Conservation (phyloP, 768 basidiomycete genomes). For the Leccinum arenicola region DNA sequence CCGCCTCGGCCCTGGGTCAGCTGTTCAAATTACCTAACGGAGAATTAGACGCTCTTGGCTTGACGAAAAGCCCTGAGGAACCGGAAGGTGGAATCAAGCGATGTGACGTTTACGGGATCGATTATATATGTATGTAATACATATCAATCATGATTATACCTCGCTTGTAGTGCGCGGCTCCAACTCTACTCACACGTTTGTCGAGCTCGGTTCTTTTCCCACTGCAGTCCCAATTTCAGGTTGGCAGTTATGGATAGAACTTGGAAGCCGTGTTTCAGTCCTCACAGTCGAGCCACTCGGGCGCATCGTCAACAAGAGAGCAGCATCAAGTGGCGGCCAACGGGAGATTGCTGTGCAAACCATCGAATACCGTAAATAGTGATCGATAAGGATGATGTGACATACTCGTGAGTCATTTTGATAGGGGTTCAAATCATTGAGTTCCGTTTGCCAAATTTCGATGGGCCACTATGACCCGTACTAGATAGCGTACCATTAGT, state of each 20-base stretch:
- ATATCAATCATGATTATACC: not conserved
- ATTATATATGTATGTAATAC: slow-evolving; percentile 1
- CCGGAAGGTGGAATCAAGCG: not conserved
- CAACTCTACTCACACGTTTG: slow-evolving; percentile 16
- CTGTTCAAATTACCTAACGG: not conserved
- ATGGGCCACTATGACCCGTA: not conserved
- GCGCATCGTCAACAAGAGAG: not conserved
- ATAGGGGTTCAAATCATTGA: not conserved
- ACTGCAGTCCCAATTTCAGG: not conserved
- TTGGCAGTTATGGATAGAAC: not conserved
- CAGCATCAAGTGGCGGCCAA: not conserved
- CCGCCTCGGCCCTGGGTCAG: not conserved
- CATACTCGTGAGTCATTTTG: not conserved
- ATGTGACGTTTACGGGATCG: slow-evolving; percentile 2
- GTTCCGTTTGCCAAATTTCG: too few species aligned
- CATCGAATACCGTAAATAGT: not conserved
- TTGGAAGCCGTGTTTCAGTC: slow-evolving; percentile 6
- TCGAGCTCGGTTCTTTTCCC: slow-evolving; percentile 11
- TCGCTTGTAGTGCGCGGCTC: not conserved
- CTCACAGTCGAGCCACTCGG: not conserved
- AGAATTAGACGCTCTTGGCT: not conserved
- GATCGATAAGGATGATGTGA: slow-evolving; percentile 2
- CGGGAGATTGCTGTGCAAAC: not conserved
- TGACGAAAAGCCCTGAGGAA: slow-evolving; percentile 3
- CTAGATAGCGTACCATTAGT: not conserved